These are phyloP conservation scores for Quercus variabilis DNA, from an alignment of 306 rosid species.

Conservation along the genomic window DNA sequence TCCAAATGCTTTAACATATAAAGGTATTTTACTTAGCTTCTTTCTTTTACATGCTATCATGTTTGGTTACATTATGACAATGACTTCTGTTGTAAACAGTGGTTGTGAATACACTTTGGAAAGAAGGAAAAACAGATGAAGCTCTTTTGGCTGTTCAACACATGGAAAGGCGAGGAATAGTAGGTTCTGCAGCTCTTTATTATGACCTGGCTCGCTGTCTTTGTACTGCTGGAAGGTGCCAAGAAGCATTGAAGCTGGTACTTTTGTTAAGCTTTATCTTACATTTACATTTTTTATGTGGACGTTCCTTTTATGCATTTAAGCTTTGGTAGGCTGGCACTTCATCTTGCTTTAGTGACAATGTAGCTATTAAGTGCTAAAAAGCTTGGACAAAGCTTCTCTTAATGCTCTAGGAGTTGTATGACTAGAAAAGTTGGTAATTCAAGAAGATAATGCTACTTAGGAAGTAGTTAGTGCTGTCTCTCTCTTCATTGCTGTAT, in stretches of 20 bases:
- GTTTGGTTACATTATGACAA: constrained; percentile 18
- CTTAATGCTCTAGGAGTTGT: neutral
- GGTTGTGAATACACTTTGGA: constrained; percentile 76
- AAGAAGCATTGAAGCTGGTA: constrained; percentile 87
- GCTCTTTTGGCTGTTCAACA: constrained; percentile 58
- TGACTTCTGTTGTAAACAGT: constrained; percentile 50
- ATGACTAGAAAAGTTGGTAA: neutral
- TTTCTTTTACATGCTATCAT: constrained; percentile 8
- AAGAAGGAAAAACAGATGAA: constrained; percentile 85
- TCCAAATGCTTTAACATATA: constrained; percentile 82
- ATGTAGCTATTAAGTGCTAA: neutral
- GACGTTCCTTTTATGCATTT: neutral
- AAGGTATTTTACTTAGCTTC: constrained; percentile 58
- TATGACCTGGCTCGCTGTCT: constrained; percentile 96
- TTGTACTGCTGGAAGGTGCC: constrained; percentile 85
- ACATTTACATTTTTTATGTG: neutral
- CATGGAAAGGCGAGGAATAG: constrained; percentile 91
- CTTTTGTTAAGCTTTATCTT: neutral
- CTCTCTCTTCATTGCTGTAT: neutral
- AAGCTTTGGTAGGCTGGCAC: neutral
- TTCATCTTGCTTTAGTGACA: neutral
- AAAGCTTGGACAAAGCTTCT: neutral
- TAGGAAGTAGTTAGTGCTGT: neutral
- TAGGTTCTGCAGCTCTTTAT: constrained; percentile 93
- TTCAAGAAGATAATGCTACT: neutral